Conservation (phyloP, 129 eudicot genomes). For the Deinandra increscens region DNA sequence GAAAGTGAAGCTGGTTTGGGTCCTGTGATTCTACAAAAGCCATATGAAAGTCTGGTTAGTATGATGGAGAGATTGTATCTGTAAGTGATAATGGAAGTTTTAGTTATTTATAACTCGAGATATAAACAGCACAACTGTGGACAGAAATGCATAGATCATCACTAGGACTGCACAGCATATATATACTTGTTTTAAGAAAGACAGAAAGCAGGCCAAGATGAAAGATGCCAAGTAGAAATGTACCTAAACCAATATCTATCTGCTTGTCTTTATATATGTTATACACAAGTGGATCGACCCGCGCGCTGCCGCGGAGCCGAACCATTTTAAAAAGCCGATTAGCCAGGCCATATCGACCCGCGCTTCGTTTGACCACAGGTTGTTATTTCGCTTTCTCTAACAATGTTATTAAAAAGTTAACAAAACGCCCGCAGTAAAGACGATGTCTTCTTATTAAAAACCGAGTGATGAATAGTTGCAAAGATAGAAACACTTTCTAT, state of each 20-base stretch:
- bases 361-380: too few relatives aligned
- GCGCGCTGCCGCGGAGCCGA: too few relatives aligned
- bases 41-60: constrained; percentile 7
- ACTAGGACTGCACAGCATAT: not conserved
- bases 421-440: too few relatives aligned
- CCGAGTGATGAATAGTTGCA: too few relatives aligned
- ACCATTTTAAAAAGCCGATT: too few relatives aligned
- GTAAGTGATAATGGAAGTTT: constrained; percentile 3
- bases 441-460: too few relatives aligned
- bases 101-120: not conserved
- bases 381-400: too few relatives aligned
- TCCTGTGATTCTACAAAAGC: constrained; percentile 23
- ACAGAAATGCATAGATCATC: constrained; percentile 6
- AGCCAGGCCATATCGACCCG: too few relatives aligned
- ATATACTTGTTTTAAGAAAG: not conserved
- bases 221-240: not conserved
- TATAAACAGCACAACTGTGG: not conserved
- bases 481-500: too few relatives aligned
- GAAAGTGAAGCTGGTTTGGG: constrained; percentile 41
- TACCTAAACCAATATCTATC: not conserved
- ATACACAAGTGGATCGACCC: too few relatives aligned
- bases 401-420: too few relatives aligned
- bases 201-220: not conserved
- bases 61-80: not conserved
- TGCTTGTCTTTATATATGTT: not conserved